phyloP scores from a whole-genome alignment of 192 early-diverging fungal genomes.

The Spizellomyces punctatus region DNA sequence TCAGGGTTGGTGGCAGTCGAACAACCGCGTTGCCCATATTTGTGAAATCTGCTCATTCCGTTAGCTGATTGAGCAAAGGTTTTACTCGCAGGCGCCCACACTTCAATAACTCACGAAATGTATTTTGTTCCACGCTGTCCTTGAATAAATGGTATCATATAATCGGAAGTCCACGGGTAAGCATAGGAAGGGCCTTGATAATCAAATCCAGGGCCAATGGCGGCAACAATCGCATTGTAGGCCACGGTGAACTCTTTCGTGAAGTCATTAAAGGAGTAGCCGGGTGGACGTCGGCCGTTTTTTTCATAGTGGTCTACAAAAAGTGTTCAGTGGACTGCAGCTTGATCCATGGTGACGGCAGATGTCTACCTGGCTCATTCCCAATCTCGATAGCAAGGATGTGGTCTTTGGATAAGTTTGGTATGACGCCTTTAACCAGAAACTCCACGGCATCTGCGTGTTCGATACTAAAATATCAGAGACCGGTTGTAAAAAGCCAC shows the following conservation, averaged over 20 bases:
- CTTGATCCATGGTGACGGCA: not conserved
- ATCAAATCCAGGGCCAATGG: slow-evolving; percentile 7
- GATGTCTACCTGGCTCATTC: slow-evolving; percentile 17
- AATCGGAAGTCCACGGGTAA: slow-evolving; percentile 17
- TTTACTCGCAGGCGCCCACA: no score
- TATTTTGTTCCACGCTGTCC: slow-evolving; percentile 11
- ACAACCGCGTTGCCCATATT: slow-evolving; percentile 27
- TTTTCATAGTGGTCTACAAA: slow-evolving; percentile 20
- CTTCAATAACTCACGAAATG: slow-evolving; percentile 15
- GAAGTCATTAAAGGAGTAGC: slow-evolving; percentile 22
- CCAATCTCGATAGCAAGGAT: slow-evolving; percentile 33
- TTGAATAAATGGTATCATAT: slow-evolving; percentile 15
- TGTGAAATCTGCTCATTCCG: slow-evolving; percentile 25
- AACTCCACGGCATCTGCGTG: slow-evolving; percentile 25
- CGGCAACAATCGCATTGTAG: slow-evolving; percentile 13
- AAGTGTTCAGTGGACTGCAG: not conserved
- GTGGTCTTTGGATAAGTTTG: slow-evolving; percentile 10
- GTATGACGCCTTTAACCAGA: slow-evolving; percentile 14
- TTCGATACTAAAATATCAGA: not conserved
- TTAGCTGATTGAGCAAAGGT: no score
- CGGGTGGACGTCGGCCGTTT: slow-evolving; percentile 17
- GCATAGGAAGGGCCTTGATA: slow-evolving; percentile 32
- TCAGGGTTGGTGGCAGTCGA: slow-evolving; percentile 24
- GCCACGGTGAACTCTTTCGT: slow-evolving; percentile 16
- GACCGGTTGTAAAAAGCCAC: not conserved